Base-by-base conservation (phyloP, 2,329 filamentous ascomycete genomes). In the Podosphaera xanthii region DNA sequence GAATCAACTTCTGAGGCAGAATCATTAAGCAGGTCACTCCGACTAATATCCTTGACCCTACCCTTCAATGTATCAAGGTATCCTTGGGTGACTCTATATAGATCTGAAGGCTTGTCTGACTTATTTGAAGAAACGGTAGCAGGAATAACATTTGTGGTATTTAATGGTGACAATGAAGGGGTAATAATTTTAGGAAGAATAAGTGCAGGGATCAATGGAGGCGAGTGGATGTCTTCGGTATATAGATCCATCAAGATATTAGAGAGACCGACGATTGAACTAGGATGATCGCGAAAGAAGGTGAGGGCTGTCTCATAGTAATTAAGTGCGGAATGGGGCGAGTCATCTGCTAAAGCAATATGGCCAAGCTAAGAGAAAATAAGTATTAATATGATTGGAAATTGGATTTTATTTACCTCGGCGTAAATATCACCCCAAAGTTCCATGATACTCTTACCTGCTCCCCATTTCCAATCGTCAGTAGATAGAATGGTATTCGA, bases 181-280 rank as follows among this genome's bases (percentile, higher is more conserved):
- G 55, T 60, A 6, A 62, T 59, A 3, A 65, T 64, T 59, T 59
- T 59, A 14, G 66, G 63, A 31, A 68, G 63, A 34, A 69, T 64
- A 31, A 71, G 65, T 30, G 64, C 61, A 6, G 69, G 62, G 68
- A 71, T 62, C 62, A 81, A 70, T 58, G 79, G 72, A 60, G 74
- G 74, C 2, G 81, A 82, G 48, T 84, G 76, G 30, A 87, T 72
- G 55, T 80, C 77, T 69, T 87, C 77, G 64, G 75, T 81, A 71
- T 91, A 94, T 30, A 94, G 82, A 67, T 96, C 89, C 56, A 97
- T 77, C 5, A 98, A 76, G 44, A 97, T 83, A 65, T 86, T 86
- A 22, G 87, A 87, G 31, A 98, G 73, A 0, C 86, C 87, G 42
- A 96, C 81, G 33, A 86, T 94, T 38, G 87, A 88, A 12, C 76